Conservation (phyloP, 208 protist species). For the Trypanosoma cruzi region DNA sequence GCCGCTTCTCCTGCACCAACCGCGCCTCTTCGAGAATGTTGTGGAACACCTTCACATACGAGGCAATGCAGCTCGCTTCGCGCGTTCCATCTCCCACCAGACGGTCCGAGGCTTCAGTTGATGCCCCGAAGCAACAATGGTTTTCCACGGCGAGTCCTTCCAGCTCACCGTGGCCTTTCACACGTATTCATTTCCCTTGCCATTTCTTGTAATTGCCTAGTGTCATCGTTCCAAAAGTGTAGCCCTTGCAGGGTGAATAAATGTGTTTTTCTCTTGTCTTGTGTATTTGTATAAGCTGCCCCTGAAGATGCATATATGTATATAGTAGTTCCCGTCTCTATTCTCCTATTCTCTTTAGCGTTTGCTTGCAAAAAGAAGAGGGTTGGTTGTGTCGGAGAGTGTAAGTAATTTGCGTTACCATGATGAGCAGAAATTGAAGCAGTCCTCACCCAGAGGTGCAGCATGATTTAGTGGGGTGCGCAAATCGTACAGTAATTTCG, state of each 20-base stretch:
- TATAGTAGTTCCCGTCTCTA: background rate
- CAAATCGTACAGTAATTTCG: background rate
- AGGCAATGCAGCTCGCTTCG: background rate
- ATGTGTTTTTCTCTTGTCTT: background rate
- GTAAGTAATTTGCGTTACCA: background rate
- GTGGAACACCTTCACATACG: background rate
- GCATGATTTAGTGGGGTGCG: background rate
- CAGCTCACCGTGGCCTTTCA: conserved; percentile 16
- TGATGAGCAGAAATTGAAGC: background rate
- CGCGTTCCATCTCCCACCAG: conserved; percentile 4
- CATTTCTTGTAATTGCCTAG: background rate
- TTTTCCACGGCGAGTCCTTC: conserved; percentile 9
- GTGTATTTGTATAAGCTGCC: background rate
- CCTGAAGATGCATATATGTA: too few species aligned
- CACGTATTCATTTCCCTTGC: background rate
- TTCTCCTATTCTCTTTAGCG: background rate
- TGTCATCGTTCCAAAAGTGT: background rate
- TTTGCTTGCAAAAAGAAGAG: background rate
- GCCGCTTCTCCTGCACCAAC: conserved; percentile 38
- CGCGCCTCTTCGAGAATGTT: conserved; percentile 62
- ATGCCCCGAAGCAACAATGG: background rate
- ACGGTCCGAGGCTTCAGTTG: conserved; percentile 1
- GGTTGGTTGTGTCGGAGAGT: too few species aligned
- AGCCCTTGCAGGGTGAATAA: background rate
- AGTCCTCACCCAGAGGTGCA: background rate